Evolutionary conservation across 139 green algal species (phyloP).

Genomic region (Tetraselmis chui): DNA sequence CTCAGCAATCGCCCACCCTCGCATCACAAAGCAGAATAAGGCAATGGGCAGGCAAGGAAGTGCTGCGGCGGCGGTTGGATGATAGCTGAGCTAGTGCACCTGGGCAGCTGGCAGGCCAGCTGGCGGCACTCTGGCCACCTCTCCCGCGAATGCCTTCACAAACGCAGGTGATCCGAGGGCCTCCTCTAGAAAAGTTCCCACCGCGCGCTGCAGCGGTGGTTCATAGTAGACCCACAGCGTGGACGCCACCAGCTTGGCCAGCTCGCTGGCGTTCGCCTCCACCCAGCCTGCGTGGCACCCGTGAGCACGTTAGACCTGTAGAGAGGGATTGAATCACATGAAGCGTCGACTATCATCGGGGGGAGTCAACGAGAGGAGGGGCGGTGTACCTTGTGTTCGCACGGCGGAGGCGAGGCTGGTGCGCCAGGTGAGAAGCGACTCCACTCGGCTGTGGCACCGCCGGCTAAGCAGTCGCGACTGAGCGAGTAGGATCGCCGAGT

Average conservation of each 20-base stretch:
- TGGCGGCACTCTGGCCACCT: conserved; percentile 31
- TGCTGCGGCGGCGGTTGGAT: background rate
- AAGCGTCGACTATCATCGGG: no score
- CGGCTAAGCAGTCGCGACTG: background rate
- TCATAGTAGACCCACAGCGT: conserved; percentile 26
- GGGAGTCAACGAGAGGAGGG: background rate
- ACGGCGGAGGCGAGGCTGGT: background rate
- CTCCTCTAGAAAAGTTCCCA: conserved; percentile 20
- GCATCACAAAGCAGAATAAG: background rate
- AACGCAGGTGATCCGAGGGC: conserved; percentile 32
- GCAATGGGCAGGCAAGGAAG: background rate
- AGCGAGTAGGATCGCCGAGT: background rate
- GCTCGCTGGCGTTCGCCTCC: conserved; percentile 27
- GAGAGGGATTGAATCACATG: no score
- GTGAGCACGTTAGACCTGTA: no score
- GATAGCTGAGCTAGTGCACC: no score
- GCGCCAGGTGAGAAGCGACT: background rate
- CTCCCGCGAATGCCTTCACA: conserved; percentile 42
- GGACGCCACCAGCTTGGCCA: conserved; percentile 27
- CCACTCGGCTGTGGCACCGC: background rate
- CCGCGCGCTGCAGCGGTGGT: conserved; percentile 19
- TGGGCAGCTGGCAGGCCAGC: conserved; percentile 18
- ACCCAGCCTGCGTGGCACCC: conserved; percentile 63
- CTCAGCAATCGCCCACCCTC: no score
- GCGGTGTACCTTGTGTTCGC: background rate